Evolutionary conservation across 2,329 filamentous ascomycete genomes (phyloP), one percentile per base, ranked within the genome.

Genomic region (Ilyonectria robusta): DNA sequence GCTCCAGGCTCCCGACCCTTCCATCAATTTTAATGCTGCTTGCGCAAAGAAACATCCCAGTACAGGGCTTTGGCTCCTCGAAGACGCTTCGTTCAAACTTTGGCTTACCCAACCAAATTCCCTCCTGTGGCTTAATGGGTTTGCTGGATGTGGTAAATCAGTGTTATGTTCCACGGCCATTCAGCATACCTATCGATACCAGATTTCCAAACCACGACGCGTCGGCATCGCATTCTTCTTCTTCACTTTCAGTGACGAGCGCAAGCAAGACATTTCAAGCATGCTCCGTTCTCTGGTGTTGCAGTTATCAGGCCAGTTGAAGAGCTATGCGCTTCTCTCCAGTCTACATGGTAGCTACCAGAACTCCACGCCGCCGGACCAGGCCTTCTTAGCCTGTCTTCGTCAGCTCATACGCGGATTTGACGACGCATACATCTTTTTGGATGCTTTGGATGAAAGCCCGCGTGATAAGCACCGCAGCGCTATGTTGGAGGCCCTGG

Each of bases 71-170:
- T 35, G 13, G 33, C 33, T 35, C 9, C 33, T 35, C 13, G 13
- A 35, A 35, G 13, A 10, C 9, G 9, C 9, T 35, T 13, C 13
- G 9, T 35, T 35, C 13, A 1, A 10, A 0, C 57, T 72, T n/a
- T 83, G 81, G 81, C 66, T 80, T n/a, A 64, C 75, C 33, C 2
- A 64, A 70, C 62, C 68, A 0, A 70, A 69, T 13, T 81, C 81
- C 4, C 79, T 83, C 23, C 64, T 83, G 1, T 84, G 81, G 81
- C 66, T 84, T 2, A 73, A 76, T 56, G 81, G 82, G 15, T 78
- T 79, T 63, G 77, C 81, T 19, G 82, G 81, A 1, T 81, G 78
- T 59, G 82, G 81, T 9, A 84, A 84, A 65, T 81, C 80, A 0
- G 76, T 83, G 0, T 66, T 84, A 9, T 80, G 75, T 50, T 81